Evolutionary conservation across 345 rosid genomes (phyloP).

Genomic region (Populus euphratica): DNA sequence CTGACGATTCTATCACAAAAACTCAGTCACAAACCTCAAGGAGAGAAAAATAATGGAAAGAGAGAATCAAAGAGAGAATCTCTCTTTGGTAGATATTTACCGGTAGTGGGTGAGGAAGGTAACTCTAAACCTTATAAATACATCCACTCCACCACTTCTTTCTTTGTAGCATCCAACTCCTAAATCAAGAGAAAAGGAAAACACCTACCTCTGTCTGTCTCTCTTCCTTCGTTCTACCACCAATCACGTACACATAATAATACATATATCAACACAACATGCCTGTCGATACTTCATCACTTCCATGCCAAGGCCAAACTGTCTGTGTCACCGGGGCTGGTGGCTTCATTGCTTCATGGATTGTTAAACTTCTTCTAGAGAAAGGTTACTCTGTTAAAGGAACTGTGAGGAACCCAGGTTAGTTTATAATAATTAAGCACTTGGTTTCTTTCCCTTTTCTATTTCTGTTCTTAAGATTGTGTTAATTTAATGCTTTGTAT

Average conservation of each 20-base stretch:
- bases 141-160: background rate
- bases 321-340: slow-evolving; percentile 98
- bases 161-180: background rate
- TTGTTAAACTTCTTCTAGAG: slow-evolving; percentile 76
- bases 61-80: background rate
- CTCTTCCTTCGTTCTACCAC: background rate
- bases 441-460: background rate
- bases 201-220: background rate
- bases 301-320: slow-evolving; percentile 47
- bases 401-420: slow-evolving; percentile 86
- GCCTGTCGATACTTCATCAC: slow-evolving; percentile 28
- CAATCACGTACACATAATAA: background rate
- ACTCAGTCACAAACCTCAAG: too few species aligned
- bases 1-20: background rate
- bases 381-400: slow-evolving; percentile 80
- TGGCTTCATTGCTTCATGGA: slow-evolving; percentile 97
- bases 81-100: background rate
- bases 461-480: background rate
- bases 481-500: background rate
- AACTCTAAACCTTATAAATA: background rate
- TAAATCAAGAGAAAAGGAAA: background rate
- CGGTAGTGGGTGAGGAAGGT: background rate
- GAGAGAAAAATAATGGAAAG: background rate
- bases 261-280: background rate
- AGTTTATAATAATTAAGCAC: too few species aligned